Base-by-base conservation (phyloP, 306 rosid species). In the Dryas drummondii region DNA sequence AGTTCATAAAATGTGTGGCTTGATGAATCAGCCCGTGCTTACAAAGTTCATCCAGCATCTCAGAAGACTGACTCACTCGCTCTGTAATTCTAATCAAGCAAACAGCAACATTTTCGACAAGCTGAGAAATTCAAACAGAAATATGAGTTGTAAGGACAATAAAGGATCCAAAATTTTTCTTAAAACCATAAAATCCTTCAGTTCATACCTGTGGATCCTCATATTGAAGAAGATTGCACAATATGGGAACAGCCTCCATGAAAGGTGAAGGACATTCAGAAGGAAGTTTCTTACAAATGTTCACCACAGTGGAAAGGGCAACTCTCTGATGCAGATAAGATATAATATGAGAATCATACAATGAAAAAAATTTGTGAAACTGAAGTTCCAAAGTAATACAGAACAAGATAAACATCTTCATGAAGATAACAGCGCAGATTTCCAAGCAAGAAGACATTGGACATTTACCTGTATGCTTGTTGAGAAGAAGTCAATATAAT, bases 261-360 rank as follows among this genome's bases (percentile, higher is more conserved):
- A 89, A 81, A 76, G 87, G 89, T 47, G 91, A 87, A 62, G 91
- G 90, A 72, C 83, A 82, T 81, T 89, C 96, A 12, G 98, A 90
- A 73, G 99, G 92, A 80, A 96, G 98, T 77, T 92, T 96, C 82
- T 83, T 92, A 75, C 99, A 96, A 76, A 96, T 86, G 78, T 92
- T 96, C 83, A 91, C 96, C 87, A 96, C 97, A 71, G 94, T 90
- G 70, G 97, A 89, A 77, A 96, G 89, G 32, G 99, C 99, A 78
- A 91, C 97, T 80, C 99, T 87, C 99, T 96, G 86, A 69, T 63
- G 58, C 77, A 66, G 59, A 50, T 17, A n/a, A 17, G 65, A 66
- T 44, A 72, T 6, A 27, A 10, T 72, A 49, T 47, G 40, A 59
- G 77, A 51, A 80, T 57, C 54, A 45, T 62, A 68, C 66, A 75